Conservation (phyloP, 345 rosid species). For the Arabidopsis arenosa region DNA sequence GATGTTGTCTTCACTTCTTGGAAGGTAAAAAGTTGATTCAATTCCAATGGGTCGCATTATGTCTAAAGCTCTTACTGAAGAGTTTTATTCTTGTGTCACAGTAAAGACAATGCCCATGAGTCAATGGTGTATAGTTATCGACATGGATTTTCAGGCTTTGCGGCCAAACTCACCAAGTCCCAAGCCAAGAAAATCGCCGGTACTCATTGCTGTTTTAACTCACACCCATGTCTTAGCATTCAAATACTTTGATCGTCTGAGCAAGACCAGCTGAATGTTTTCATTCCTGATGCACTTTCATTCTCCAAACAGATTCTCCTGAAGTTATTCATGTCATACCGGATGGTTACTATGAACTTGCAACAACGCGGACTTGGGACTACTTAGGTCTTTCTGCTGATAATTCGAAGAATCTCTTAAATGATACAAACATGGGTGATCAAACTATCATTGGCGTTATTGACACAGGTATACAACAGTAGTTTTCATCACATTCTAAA, state of each 20-base stretch:
- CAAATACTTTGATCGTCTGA: background rate
- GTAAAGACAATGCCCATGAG: background rate
- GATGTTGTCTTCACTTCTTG: constrained; percentile 43
- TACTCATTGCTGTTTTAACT: constrained; percentile 2
- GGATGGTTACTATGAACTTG: constrained; percentile 45
- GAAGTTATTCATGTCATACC: constrained; percentile 51
- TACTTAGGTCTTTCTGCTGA: constrained; percentile 46
- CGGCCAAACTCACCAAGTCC: constrained; percentile 54
- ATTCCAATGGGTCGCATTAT: background rate
- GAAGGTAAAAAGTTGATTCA: constrained; percentile 33
- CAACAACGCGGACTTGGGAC: constrained; percentile 60
- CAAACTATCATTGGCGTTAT: constrained; percentile 42
- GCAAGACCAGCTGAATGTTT: background rate
- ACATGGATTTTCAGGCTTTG: constrained; percentile 57
- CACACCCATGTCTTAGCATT: background rate
- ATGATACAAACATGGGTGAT: constrained; percentile 45
- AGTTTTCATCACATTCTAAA: background rate
- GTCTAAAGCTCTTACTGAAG: background rate
- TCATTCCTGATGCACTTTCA: background rate
- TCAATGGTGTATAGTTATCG: constrained; percentile 53
- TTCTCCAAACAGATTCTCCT: constrained; percentile 45
- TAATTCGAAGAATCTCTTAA: constrained; percentile 29
- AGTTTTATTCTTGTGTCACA: background rate
- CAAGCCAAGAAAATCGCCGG: constrained; percentile 50
- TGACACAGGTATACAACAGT: constrained; percentile 41